These are phyloP conservation scores for Coprinopsis marcescibilis DNA, from an alignment of 768 basidiomycete species.

Conservation along the genomic window DNA sequence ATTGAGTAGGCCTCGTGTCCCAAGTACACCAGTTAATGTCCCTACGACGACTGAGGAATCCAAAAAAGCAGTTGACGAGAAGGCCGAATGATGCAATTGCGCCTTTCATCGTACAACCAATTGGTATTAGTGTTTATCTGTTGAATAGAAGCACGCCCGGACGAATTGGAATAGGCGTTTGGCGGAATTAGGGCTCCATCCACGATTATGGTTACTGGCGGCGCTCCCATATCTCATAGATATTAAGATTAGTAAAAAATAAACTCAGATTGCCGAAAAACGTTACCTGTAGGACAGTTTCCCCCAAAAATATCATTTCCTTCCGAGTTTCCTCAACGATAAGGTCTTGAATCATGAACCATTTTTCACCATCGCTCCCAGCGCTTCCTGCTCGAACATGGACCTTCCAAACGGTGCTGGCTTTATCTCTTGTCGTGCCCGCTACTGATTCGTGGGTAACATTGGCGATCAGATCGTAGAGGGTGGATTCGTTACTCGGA, in stretches of 20 bases:
- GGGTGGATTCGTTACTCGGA: constrained; percentile 49
- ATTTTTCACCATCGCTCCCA: constrained; percentile 81
- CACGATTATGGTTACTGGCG: constrained; percentile 26
- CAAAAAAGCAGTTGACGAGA: constrained; percentile 13
- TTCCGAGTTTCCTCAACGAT: constrained; percentile 94
- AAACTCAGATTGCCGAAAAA: constrained; percentile 1
- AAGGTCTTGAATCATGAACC: constrained; percentile 95
- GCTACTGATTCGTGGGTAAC: constrained; percentile 93
- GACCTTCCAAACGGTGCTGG: constrained; percentile 88
- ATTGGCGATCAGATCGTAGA: constrained; percentile 95
- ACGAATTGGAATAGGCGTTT: constrained; percentile 4
- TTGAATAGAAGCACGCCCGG: constrained; percentile 4
- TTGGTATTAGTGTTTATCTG: not conserved
- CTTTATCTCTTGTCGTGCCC: constrained; percentile 92
- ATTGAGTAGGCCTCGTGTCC: constrained; percentile 13
- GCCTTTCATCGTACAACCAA: not conserved
- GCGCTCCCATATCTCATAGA: constrained; percentile 57
- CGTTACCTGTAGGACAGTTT: constrained; percentile 90
- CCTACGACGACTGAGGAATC: constrained; percentile 13
- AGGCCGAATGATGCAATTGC: not conserved
- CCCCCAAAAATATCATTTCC: constrained; percentile 97
- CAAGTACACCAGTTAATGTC: not conserved
- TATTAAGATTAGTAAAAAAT: constrained; percentile 10
- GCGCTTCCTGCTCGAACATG: constrained; percentile 74
- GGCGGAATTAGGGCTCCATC: constrained; percentile 16